Evolutionary conservation across 1,139 yeast species (phyloP), one percentile per base, ranked within the genome.

Genomic region (Protomyces lactucae-debilis): DNA sequence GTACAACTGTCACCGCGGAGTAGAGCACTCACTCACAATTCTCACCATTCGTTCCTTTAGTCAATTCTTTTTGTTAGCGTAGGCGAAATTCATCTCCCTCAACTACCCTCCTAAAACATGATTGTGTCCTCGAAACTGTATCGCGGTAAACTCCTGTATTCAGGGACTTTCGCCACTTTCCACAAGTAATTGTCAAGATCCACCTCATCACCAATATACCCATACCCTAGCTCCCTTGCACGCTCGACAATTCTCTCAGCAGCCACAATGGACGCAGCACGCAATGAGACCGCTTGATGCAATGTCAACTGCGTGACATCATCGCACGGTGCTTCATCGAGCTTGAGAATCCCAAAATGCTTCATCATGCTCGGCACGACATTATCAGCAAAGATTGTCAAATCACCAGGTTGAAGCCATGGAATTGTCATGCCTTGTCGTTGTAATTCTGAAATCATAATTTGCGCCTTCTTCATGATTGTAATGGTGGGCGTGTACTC

Each of bases 171-270:
- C 35, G 63, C 57, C 16, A 59, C 63, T 10, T 52, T 52, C 63
- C 63, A 59, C n/a, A 59, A 35, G 16, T 59, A 59, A 39, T 59
- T 59, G 53, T 59, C 63, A 35, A 59, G 45, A 40, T 59, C 63
- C 10, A 59, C 36, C 45, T 59, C 63, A 10, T 23, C 21, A 18
- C 63, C 63, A 35, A 59, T 59, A 39, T 51, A 59, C 9, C 16
- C 9, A 23, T 52, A 8, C 12, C 48, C 48, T 3, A 35, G 46
- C 36, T 28, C 43, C 23, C 32, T 23, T 14, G 63, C 56, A 18
- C 51, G 37, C 14, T 12, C 18, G 3, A 59, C 63, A 21, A 59
- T 52, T n/a, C 32, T 25, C 43, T 32, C 40, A 28, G 57, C 53
- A 14, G 54, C 36, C 32, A 59, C 63, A 43, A 59, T 52, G 14